Percentiles rank a stretch among this genome's conserved stretches.
These are phyloP conservation scores for Baorangia bicolor DNA, from an alignment of 768 basidiomycete species.

Conservation along the genomic window DNA sequence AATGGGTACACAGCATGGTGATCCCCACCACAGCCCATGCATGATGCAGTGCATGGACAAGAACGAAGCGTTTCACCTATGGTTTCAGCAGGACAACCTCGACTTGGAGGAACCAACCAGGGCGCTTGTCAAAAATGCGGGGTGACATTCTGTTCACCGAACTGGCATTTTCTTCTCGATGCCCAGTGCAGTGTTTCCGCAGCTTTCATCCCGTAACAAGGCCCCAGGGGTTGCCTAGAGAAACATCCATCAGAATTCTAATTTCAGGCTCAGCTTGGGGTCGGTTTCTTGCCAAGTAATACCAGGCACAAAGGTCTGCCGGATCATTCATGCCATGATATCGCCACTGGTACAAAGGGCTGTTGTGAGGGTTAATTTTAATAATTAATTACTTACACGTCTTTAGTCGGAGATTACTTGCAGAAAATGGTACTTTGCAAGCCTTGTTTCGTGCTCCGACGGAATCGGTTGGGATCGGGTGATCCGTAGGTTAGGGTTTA, in stretches of 20 bases:
- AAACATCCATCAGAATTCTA: background rate
- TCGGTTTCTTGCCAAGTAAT: background rate
- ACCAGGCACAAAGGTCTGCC: background rate
- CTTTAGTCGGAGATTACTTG: too few relatives aligned
- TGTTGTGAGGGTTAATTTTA: too few relatives aligned
- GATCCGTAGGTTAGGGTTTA: slow-evolving; percentile 5
- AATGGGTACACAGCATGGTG: background rate
- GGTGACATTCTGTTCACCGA: background rate
- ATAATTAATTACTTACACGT: too few relatives aligned
- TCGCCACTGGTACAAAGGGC: too few relatives aligned
- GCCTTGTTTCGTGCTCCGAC: background rate
- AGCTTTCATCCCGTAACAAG: background rate
- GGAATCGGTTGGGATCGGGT: background rate
- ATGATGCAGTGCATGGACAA: background rate
- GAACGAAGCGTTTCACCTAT: background rate
- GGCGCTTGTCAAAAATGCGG: background rate
- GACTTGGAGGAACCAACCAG: background rate
- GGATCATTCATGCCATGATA: background rate
- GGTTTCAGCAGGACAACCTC: background rate
- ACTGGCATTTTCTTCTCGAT: too few relatives aligned
- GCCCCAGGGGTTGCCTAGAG: background rate
- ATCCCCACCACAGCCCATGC: background rate
- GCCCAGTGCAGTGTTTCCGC: too few relatives aligned
- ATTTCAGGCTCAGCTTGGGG: background rate
- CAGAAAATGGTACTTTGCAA: background rate